Percentiles rank a stretch among this genome's conserved stretches.
phyloP scores from a whole-genome alignment of 108 stramenopile species.

The Cyclotella atomus region DNA sequence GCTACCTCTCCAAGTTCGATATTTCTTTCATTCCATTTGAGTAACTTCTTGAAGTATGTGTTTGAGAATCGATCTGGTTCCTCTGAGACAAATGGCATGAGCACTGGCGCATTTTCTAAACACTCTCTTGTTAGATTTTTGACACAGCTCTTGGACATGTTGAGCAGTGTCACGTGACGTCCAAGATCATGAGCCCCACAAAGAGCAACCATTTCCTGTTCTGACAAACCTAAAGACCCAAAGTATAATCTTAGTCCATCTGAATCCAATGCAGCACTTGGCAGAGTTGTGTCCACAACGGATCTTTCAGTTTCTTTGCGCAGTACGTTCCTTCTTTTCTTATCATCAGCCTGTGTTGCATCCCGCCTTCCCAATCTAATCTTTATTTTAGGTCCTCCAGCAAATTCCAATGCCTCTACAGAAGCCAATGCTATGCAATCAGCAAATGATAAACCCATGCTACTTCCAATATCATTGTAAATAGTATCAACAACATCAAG shows the following conservation, averaged over 20 bases:
- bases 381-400: slow-evolving; percentile 52
- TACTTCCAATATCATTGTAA: slow-evolving; percentile 13
- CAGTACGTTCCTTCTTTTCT: slow-evolving; percentile 13
- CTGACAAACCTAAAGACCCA: slow-evolving; percentile 55
- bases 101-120: slow-evolving; percentile 65
- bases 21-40: slow-evolving; percentile 58
- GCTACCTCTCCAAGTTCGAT: slow-evolving; percentile 60
- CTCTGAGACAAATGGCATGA: slow-evolving; percentile 60
- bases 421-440: slow-evolving; percentile 64
- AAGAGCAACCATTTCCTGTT: slow-evolving; percentile 58
- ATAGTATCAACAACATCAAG: slow-evolving; percentile 50
- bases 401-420: slow-evolving; percentile 54
- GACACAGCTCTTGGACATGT: slow-evolving; percentile 62
- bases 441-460: slow-evolving; percentile 48
- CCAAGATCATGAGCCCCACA: slow-evolving; percentile 66
- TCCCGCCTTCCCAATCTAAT: slow-evolving; percentile 55
- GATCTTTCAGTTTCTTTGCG: slow-evolving; percentile 39
- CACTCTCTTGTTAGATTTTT: slow-evolving; percentile 57
- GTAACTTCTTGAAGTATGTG: slow-evolving; percentile 49
- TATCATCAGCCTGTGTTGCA: slow-evolving; percentile 38
- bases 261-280: slow-evolving; percentile 61
- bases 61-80: slow-evolving; percentile 55
- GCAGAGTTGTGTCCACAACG: slow-evolving; percentile 51
- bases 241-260: slow-evolving; percentile 67
- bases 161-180: slow-evolving; percentile 62